Evolutionary conservation across 768 basidiomycete species (phyloP).

Genomic region (Suillus plorans): DNA sequence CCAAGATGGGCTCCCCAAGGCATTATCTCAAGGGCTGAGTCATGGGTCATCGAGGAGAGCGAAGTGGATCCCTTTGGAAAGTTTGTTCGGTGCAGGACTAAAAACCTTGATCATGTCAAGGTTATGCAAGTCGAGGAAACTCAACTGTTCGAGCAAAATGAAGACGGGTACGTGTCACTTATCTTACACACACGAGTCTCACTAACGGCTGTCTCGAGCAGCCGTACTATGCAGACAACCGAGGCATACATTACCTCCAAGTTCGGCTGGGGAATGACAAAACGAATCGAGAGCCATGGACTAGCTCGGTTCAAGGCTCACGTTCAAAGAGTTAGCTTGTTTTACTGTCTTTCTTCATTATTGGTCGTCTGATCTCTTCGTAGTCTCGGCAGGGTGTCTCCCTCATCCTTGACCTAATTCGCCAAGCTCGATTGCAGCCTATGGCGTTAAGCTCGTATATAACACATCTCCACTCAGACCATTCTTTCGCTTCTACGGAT

Average conservation of each 20-base stretch:
- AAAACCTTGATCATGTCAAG: slow-evolving; percentile 92
- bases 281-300: slow-evolving; percentile 84
- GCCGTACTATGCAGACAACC: slow-evolving; percentile 81
- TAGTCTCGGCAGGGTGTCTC: slow-evolving; percentile 89
- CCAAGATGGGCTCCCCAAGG: slow-evolving; percentile 90
- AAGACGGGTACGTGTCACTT: slow-evolving; percentile 60
- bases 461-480: slow-evolving; percentile 33
- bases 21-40: slow-evolving; percentile 81
- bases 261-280: slow-evolving; percentile 89
- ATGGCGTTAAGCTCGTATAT: slow-evolving; percentile 42
- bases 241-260: slow-evolving; percentile 86
- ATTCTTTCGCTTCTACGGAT: slow-evolving; percentile 27
- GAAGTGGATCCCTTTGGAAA: slow-evolving; percentile 86
- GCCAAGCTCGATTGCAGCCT: slow-evolving; percentile 68
- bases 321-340: slow-evolving; percentile 69
- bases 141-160: slow-evolving; percentile 64
- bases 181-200: not conserved
- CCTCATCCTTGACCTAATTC: slow-evolving; percentile 73
- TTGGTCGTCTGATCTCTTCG: slow-evolving; percentile 11
- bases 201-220: slow-evolving; percentile 26
- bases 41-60: slow-evolving; percentile 94
- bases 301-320: slow-evolving; percentile 84
- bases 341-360: slow-evolving; percentile 1
- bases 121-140: slow-evolving; percentile 91
- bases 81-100: slow-evolving; percentile 74